A percentile compares a stretch with the other conserved stretches of the same genome.
Conservation (phyloP, 257 asterid genomes). For the Fraxinus pennsylvanica region DNA sequence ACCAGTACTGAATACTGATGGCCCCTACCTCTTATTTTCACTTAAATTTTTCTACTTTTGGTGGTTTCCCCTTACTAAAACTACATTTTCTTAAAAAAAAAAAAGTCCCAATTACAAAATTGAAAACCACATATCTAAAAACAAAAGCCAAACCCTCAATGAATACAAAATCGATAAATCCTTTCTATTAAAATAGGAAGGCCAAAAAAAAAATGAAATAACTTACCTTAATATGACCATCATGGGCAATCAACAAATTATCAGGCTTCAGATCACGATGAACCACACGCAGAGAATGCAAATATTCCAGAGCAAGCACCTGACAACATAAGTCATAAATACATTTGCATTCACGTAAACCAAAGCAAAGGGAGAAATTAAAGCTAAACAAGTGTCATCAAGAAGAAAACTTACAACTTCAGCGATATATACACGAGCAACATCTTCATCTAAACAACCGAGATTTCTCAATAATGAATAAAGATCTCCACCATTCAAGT, state of each 20-base stretch:
- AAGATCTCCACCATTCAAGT: conserved; percentile 98
- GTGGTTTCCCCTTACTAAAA: not conserved
- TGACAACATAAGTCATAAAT: conserved; percentile 35
- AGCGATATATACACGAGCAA: conserved; percentile 92
- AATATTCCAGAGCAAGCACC: conserved; percentile 99
- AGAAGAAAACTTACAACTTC: conserved; percentile 81
- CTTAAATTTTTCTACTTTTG: not conserved
- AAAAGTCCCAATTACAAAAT: not conserved
- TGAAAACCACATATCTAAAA: conserved; percentile 10
- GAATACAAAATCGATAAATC: conserved; percentile 10
- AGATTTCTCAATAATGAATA: conserved; percentile 94
- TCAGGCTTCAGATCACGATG: conserved; percentile 99
- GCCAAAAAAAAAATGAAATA: not conserved
- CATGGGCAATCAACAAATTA: conserved; percentile 97
- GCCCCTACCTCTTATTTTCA: conserved; percentile 1
- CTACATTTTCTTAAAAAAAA: not conserved
- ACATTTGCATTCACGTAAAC: conserved; percentile 20
- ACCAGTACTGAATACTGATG: not conserved
- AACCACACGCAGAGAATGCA: conserved; percentile 91
- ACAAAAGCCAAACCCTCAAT: conserved; percentile 12
- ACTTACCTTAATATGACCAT: conserved; percentile 95
- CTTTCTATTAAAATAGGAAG: conserved; percentile 12
- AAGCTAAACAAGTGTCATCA: conserved; percentile 24
- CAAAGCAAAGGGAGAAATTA: conserved; percentile 4
- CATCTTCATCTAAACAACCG: conserved; percentile 98